Conservation (phyloP, 441 rosid species). For the Arabidopsis lyrata region DNA sequence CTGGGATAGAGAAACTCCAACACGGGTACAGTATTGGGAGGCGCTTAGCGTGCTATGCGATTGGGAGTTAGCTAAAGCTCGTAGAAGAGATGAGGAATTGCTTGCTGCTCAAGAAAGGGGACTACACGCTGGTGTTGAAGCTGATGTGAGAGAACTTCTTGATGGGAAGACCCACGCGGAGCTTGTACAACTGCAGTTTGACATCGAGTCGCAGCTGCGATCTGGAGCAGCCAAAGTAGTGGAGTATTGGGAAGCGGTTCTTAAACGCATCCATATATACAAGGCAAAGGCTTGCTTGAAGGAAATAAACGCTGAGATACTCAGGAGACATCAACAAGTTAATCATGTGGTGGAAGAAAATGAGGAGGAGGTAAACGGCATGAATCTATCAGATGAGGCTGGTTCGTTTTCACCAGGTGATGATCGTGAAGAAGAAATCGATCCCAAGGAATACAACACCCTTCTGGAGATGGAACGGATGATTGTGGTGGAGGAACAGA, state of each 20-base stretch:
- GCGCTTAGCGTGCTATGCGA: constrained; percentile 81
- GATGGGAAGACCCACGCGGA: constrained; percentile 79
- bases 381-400: constrained; percentile 55
- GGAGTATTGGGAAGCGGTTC: constrained; percentile 92
- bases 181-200: constrained; percentile 65
- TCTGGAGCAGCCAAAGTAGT: constrained; percentile 91
- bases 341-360: constrained; percentile 54
- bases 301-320: constrained; percentile 84
- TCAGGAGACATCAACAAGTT: constrained; percentile 66
- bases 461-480: constrained; percentile 49
- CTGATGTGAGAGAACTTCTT: constrained; percentile 71
- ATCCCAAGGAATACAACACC: constrained; percentile 89
- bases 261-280: constrained; percentile 78
- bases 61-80: constrained; percentile 93
- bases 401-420: constrained; percentile 92
- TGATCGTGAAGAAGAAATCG: constrained; percentile 81
- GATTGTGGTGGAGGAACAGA: constrained; percentile 60
- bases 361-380: constrained; percentile 55
- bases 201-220: constrained; percentile 76
- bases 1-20: constrained; percentile 74
- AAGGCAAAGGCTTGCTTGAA: constrained; percentile 90
- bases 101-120: constrained; percentile 83
- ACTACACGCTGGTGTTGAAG: constrained; percentile 82
- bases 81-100: constrained; percentile 75
- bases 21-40: constrained; percentile 81